phyloP scores from a whole-genome alignment of 441 rosid genomes.

The Jatropha podagrica region DNA sequence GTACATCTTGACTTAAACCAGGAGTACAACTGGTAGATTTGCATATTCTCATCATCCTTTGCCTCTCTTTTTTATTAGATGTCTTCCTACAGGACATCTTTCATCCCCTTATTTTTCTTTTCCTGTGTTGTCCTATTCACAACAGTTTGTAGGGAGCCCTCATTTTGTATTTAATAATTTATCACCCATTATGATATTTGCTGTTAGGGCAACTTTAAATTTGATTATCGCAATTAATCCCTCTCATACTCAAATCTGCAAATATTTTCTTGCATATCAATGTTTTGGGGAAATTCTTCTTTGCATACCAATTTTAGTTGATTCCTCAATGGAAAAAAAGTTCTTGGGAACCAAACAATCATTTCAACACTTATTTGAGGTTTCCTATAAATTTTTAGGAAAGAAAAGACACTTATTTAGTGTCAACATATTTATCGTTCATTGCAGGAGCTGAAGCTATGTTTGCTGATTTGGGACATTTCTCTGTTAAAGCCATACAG shows the following conservation, averaged over 20 bases:
- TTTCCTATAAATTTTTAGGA: neutral
- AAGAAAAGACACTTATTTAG: slow-evolving; percentile 6
- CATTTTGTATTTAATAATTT: neutral
- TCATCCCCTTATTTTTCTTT: neutral
- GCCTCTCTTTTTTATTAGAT: neutral
- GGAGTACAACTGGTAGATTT: neutral
- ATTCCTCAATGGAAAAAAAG: neutral
- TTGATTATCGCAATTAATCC: neutral
- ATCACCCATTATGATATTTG: neutral
- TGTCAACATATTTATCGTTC: slow-evolving; percentile 8
- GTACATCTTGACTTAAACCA: slow-evolving; percentile 33
- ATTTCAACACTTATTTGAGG: neutral
- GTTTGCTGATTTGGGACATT: slow-evolving; percentile 99
- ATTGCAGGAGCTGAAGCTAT: slow-evolving; percentile 93
- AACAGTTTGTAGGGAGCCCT: neutral
- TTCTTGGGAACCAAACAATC: neutral
- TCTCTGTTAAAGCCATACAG: slow-evolving; percentile 84
- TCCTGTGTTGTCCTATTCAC: neutral
- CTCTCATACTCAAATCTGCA: neutral
- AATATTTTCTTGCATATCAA: neutral
- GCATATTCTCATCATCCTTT: slow-evolving; percentile 6
- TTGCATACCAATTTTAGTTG: neutral
- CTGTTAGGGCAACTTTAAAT: neutral
- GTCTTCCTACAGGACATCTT: neutral
- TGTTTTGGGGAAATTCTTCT: neutral